A percentile compares a stretch with the other conserved stretches of the same genome.
Evolutionary conservation across 2,329 filamentous ascomycete species (phyloP).

Genomic region (Clarireedia hainanense): DNA sequence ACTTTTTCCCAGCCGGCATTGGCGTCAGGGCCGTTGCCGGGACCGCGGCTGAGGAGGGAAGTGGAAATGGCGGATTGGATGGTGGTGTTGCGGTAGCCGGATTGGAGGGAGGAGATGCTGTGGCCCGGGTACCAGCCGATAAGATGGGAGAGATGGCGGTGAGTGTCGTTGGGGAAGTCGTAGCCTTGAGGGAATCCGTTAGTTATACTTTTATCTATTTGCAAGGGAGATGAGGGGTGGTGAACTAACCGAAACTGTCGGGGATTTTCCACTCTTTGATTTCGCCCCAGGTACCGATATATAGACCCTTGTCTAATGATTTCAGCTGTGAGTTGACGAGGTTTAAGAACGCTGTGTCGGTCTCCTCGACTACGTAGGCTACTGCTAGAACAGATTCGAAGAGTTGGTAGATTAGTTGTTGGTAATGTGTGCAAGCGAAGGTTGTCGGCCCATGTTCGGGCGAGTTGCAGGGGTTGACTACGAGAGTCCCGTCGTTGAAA

Average conservation of each 20-base stretch:
- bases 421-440: constrained; percentile 46
- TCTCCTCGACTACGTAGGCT: constrained; percentile 11
- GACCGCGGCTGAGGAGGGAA: constrained; percentile 39
- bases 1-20: constrained; percentile 52
- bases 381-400: constrained; percentile 9
- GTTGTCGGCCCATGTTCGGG: constrained; percentile 48
- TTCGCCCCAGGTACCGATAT: constrained; percentile 36
- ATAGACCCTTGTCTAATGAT: constrained; percentile 43
- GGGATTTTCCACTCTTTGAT: constrained; percentile 44
- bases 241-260: constrained; percentile 32
- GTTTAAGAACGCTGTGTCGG: constrained; percentile 27
- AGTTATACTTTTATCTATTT: constrained; percentile 31
- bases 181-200: constrained; percentile 16
- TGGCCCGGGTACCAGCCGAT: constrained; percentile 49
- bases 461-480: constrained; percentile 51
- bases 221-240: constrained; percentile 33
- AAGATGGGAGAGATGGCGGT: constrained; percentile 48
- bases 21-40: constrained; percentile 38
- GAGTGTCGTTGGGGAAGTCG: constrained; percentile 35
- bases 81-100: constrained; percentile 35
- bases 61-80: constrained; percentile 38
- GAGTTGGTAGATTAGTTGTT: constrained; percentile 41
- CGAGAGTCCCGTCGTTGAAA: constrained; percentile 42
- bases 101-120: constrained; percentile 36
- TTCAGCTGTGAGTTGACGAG: constrained; percentile 35